Percentiles rank a stretch among this genome's conserved stretches.
Evolutionary conservation across 2,329 filamentous ascomycete genomes (phyloP).

Genomic region (Alternaria ethzedia): DNA sequence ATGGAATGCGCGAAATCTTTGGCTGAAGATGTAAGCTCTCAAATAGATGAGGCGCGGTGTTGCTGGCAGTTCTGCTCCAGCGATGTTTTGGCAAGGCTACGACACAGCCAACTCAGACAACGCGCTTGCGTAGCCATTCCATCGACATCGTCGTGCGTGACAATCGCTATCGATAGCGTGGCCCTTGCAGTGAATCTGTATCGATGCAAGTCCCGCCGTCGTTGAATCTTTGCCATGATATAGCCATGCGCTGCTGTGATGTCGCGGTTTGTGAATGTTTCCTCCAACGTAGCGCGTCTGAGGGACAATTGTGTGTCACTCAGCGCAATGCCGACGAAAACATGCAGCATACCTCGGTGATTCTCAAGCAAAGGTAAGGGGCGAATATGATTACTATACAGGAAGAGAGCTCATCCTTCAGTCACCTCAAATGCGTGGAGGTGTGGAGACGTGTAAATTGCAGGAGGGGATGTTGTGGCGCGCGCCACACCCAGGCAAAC

Average conservation of each 20-base stretch:
- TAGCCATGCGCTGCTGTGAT: not conserved
- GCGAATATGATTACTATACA: no score
- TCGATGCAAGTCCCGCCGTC: no score
- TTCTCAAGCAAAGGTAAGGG: not conserved
- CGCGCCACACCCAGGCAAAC: not conserved
- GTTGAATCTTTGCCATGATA: not conserved
- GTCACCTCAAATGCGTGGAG: not conserved
- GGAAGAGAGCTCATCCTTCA: not conserved
- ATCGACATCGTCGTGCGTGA: not conserved
- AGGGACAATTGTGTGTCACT: not conserved
- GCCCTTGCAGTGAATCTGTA: not conserved
- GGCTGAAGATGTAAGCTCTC: not conserved
- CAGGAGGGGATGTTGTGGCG: not conserved
- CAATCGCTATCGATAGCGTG: not conserved
- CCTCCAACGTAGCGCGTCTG: not conserved
- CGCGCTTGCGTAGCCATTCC: not conserved
- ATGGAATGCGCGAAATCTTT: not conserved
- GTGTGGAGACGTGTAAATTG: not conserved
- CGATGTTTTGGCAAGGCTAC: not conserved
- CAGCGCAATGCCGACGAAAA: not conserved
- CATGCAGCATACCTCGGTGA: not conserved
- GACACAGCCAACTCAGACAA: not conserved
- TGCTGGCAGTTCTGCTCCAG: not conserved
- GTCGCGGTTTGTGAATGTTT: not conserved
- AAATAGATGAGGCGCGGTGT: not conserved